Conservation (phyloP, 495 filamentous ascomycete species). For the Thermochaetoides thermophila region DNA sequence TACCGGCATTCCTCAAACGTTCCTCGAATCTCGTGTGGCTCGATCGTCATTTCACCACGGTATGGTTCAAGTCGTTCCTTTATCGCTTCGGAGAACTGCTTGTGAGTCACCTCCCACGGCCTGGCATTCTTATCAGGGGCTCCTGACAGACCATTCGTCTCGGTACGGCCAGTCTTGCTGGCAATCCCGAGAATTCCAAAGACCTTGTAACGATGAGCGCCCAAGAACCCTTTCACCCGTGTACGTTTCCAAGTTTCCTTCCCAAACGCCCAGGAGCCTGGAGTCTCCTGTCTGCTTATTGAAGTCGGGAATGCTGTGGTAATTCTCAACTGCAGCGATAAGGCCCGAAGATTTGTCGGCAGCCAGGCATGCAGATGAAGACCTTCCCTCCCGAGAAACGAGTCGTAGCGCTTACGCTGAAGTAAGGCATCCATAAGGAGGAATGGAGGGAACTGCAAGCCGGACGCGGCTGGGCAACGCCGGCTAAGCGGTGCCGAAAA, state of each 20-base stretch:
- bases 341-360: conserved; percentile 34
- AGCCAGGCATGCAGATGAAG: conserved; percentile 35
- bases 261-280: conserved; percentile 30
- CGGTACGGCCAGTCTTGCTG: conserved; percentile 33
- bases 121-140: conserved; percentile 22
- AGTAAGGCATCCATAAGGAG: conserved; percentile 40
- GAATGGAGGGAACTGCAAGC: conserved; percentile 33
- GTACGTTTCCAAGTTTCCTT: conserved; percentile 35
- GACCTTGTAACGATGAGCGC: conserved; percentile 38
- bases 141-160: conserved; percentile 35
- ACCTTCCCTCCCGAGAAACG: conserved; percentile 34
- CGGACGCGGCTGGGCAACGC: conserved; percentile 36
- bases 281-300: conserved; percentile 31
- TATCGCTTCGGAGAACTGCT: conserved; percentile 37
- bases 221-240: conserved; percentile 37
- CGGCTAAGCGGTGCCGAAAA: conserved; percentile 34
- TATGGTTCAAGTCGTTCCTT: conserved; percentile 35
- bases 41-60: conserved; percentile 25
- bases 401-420: conserved; percentile 33
- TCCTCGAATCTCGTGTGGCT: conserved; percentile 36
- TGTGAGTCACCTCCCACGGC: conserved; percentile 37
- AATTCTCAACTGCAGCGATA: conserved; percentile 37
- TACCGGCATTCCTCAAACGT: conserved; percentile 38
- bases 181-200: conserved; percentile 39
- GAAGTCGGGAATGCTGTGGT: conserved; percentile 34